A percentile compares a stretch with the other conserved stretches of the same genome.
Evolutionary conservation across 163 green algal genomes (phyloP).

Genomic region (Chlorella variabilis): DNA sequence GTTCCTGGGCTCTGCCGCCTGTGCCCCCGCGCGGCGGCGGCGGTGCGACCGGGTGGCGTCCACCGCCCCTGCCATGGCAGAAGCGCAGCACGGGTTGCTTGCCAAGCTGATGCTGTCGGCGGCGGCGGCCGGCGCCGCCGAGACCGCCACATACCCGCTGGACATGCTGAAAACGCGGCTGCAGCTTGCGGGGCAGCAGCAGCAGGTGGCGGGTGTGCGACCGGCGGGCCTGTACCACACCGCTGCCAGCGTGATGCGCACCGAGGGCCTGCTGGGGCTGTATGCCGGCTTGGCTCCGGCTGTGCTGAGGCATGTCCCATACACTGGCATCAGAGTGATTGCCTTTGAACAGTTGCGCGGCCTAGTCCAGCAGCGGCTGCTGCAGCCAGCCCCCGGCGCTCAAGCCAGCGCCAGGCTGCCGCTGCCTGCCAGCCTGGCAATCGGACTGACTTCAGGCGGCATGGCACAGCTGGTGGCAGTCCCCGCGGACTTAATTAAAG

Average conservation of each 20-base stretch:
- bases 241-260: conserved; percentile 47
- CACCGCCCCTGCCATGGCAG: too few relatives aligned
- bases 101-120: conserved; percentile 51
- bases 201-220: background rate
- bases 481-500: conserved; percentile 72
- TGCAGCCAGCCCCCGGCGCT: background rate
- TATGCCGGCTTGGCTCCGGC: conserved; percentile 63
- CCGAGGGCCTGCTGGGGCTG: conserved; percentile 58
- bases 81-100: background rate
- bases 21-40: too few relatives aligned
- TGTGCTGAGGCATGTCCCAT: conserved; percentile 64
- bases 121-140: conserved; percentile 43
- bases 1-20: too few relatives aligned
- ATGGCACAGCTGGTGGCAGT: conserved; percentile 63
- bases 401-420: conserved; percentile 1
- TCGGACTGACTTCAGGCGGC: conserved; percentile 54
- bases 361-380: conserved; percentile 2
- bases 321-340: conserved; percentile 64
- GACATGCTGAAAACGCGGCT: conserved; percentile 47
- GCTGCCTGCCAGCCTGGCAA: conserved; percentile 31
- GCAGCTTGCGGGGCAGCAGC: conserved; percentile 32
- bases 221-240: background rate
- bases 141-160: conserved; percentile 43
- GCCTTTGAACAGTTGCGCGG: conserved; percentile 40
- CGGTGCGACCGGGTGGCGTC: too few relatives aligned